phyloP scores from a whole-genome alignment of 441 rosid species.

The Sinapis alba region DNA sequence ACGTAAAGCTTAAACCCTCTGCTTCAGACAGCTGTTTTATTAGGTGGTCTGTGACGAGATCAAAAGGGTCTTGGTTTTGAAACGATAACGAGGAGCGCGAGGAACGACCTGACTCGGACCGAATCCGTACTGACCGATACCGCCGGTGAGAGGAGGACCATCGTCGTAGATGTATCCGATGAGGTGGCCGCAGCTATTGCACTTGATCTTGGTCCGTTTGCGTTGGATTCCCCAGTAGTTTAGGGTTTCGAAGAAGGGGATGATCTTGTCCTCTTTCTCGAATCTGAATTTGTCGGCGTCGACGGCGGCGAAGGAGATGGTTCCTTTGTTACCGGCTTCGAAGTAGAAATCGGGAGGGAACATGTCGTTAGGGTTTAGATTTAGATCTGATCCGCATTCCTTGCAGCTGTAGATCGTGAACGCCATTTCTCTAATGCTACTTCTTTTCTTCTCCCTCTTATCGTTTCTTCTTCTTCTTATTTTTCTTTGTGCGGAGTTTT shows the following conservation, averaged over 20 bases:
- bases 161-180: slow-evolving; percentile 86
- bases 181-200: slow-evolving; percentile 61
- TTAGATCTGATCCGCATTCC: slow-evolving; percentile 76
- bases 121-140: slow-evolving; percentile 73
- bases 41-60: slow-evolving; percentile 61
- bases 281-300: slow-evolving; percentile 73
- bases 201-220: slow-evolving; percentile 71
- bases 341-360: slow-evolving; percentile 82
- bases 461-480: slow-evolving; percentile 2
- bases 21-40: neutral
- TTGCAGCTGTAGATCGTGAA: slow-evolving; percentile 69
- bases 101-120: slow-evolving; percentile 94
- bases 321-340: slow-evolving; percentile 92
- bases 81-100: slow-evolving; percentile 76
- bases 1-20: slow-evolving; percentile 17
- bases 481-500: slow-evolving; percentile 11
- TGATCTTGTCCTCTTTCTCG: slow-evolving; percentile 83
- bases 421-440: slow-evolving; percentile 47
- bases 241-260: slow-evolving; percentile 82
- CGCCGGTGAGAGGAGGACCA: slow-evolving; percentile 75
- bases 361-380: slow-evolving; percentile 54
- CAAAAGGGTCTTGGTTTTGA: slow-evolving; percentile 73
- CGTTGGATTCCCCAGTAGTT: slow-evolving; percentile 92
- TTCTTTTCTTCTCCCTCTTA: slow-evolving; percentile 5
- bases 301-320: slow-evolving; percentile 70